Percentiles rank a stretch among this genome's conserved stretches.
These are phyloP conservation scores for Stachybotrys chlorohalonatus DNA, from an alignment of 2,329 filamentous ascomycete species.

Conservation along the genomic window DNA sequence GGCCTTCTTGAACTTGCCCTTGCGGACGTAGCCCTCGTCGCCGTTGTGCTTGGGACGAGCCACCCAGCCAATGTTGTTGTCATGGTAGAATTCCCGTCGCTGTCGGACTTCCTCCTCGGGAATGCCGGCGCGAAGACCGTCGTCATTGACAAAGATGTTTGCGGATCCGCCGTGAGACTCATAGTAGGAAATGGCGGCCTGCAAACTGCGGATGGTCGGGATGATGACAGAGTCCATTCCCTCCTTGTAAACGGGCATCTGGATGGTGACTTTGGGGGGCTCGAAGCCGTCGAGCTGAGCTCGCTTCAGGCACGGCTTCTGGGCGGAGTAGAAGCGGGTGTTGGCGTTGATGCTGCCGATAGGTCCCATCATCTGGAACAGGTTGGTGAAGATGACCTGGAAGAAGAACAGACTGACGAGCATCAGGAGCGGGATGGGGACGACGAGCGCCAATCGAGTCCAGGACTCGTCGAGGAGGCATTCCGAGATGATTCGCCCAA, in stretches of 20 bases:
- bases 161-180: constrained; percentile 56
- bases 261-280: constrained; percentile 32
- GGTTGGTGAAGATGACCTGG: constrained; percentile 26
- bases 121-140: constrained; percentile 53
- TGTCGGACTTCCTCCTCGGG: constrained; percentile 35
- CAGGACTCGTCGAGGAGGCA: constrained; percentile 27
- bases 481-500: constrained; percentile 27
- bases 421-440: constrained; percentile 25
- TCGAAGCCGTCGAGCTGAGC: constrained; percentile 21
- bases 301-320: constrained; percentile 22
- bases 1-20: constrained; percentile 63
- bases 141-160: constrained; percentile 60
- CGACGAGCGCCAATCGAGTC: constrained; percentile 25
- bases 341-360: constrained; percentile 33
- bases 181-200: constrained; percentile 49
- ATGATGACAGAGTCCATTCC: constrained; percentile 31
- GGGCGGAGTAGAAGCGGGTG: constrained; percentile 33
- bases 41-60: constrained; percentile 37
- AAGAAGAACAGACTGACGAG: constrained; percentile 31
- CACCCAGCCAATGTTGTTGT: constrained; percentile 48
- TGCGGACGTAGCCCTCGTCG: constrained; percentile 39
- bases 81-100: constrained; percentile 46
- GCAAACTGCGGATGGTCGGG: constrained; percentile 46
- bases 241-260: constrained; percentile 36
- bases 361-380: constrained; percentile 40